phyloP scores from a whole-genome alignment of 345 rosid genomes.

The Balakata baccata region DNA sequence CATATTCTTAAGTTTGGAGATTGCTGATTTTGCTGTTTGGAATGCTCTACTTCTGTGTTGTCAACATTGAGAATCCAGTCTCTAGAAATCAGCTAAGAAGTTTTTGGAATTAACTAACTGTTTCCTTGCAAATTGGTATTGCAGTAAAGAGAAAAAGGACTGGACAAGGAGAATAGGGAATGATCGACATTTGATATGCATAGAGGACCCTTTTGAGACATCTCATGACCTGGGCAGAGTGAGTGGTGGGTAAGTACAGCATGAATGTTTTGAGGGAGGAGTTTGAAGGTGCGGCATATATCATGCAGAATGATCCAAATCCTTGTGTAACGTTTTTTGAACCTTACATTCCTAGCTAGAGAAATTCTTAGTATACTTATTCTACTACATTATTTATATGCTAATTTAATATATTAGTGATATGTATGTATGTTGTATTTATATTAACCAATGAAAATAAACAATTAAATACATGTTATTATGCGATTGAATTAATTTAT shows the following conservation, averaged over 20 bases:
- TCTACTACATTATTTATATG: too few relatives aligned
- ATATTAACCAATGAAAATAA: too few relatives aligned
- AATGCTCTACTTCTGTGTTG: neutral
- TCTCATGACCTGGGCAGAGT: constrained; percentile 90
- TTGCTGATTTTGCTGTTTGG: neutral
- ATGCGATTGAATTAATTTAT: too few relatives aligned
- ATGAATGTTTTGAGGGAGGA: constrained; percentile 86
- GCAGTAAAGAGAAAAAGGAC: constrained; percentile 84
- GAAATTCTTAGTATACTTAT: too few relatives aligned
- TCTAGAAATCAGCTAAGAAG: neutral
- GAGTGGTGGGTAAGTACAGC: constrained; percentile 86
- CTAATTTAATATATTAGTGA: too few relatives aligned
- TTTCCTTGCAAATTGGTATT: neutral
- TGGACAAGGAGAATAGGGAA: constrained; percentile 97
- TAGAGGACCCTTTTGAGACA: constrained; percentile 89
- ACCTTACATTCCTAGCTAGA: constrained; percentile 49
- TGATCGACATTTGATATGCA: constrained; percentile 97
- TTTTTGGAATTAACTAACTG: neutral
- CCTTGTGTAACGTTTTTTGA: constrained; percentile 67
- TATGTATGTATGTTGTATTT: too few relatives aligned
- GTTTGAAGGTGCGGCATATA: constrained; percentile 88
- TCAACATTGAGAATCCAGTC: too few relatives aligned
- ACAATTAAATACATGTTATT: too few relatives aligned
- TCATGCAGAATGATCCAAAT: constrained; percentile 72
- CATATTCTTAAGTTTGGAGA: too few relatives aligned